phyloP scores from a whole-genome alignment of 768 basidiomycete species.

The Pulveroboletus ravenelii region DNA sequence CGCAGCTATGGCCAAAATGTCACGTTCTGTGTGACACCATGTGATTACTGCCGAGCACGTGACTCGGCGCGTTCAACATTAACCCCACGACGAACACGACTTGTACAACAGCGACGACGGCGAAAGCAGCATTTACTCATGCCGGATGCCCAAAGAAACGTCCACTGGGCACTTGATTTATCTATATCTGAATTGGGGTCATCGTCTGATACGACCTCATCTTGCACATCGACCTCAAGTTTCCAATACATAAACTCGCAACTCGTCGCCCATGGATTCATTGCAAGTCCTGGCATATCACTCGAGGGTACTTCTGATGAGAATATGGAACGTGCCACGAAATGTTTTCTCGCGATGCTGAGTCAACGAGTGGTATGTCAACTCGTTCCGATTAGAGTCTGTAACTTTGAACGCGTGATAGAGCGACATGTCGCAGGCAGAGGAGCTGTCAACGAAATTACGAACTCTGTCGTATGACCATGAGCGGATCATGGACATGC shows the following conservation, averaged over 20 bases:
- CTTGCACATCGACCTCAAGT: conserved; percentile 50
- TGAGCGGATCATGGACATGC: conserved; percentile 66
- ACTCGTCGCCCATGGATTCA: conserved; percentile 77
- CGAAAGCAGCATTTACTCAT: not conserved
- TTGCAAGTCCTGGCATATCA: conserved; percentile 55
- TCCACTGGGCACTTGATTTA: conserved; percentile 49
- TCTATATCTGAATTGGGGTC: conserved; percentile 42
- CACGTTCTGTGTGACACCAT: not conserved
- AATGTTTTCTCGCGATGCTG: conserved; percentile 73
- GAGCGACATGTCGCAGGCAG: conserved; percentile 77
- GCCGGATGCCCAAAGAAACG: conserved; percentile 19
- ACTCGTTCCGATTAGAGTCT: conserved; percentile 1
- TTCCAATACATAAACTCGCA: conserved; percentile 80
- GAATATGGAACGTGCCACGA: conserved; percentile 55
- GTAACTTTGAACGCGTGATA: conserved; percentile 24
- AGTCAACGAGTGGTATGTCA: conserved; percentile 69
- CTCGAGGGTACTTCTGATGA: conserved; percentile 58
- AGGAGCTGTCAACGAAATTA: conserved; percentile 68
- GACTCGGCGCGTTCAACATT: conserved; percentile 27
- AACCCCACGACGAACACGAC: conserved; percentile 10
- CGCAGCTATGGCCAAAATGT: conserved; percentile 14
- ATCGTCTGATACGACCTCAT: conserved; percentile 40
- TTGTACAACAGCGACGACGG: conserved; percentile 12
- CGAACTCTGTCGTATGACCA: conserved; percentile 78
- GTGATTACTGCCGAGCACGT: conserved; percentile 21